These are phyloP conservation scores for Neoarthrinium moseri DNA, from an alignment of 2,329 filamentous ascomycete genomes.

Conservation along the genomic window DNA sequence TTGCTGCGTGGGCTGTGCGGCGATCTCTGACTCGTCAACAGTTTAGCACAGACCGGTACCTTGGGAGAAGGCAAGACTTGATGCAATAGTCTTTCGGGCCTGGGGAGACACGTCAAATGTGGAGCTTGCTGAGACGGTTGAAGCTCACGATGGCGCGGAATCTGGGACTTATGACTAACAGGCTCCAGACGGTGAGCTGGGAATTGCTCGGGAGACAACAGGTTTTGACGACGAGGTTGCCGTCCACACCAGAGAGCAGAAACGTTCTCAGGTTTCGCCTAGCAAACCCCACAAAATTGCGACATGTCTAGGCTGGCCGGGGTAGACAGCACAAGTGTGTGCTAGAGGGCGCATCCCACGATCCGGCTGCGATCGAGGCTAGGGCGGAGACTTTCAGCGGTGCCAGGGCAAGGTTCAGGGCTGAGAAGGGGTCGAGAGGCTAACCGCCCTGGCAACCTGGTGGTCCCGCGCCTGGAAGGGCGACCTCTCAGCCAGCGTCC, in stretches of 20 bases:
- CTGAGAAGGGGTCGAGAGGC: not conserved
- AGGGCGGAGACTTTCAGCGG: not conserved
- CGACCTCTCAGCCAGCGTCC: not conserved
- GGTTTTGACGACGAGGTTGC: not conserved
- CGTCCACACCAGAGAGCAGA: not conserved
- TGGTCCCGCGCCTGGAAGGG: not conserved
- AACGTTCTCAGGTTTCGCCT: constrained; percentile 5
- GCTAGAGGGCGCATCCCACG: not conserved
- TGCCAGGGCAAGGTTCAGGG: not conserved
- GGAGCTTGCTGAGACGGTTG: not conserved
- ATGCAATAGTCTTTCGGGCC: too few relatives aligned
- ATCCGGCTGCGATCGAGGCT: not conserved
- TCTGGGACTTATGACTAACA: not conserved
- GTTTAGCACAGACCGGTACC: too few relatives aligned
- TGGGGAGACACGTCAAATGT: not conserved
- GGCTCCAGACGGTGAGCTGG: not conserved
- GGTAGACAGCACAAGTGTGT: not conserved
- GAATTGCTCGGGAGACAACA: not conserved
- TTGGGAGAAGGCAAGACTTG: too few relatives aligned
- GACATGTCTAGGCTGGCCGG: not conserved
- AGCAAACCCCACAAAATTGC: constrained; percentile 3
- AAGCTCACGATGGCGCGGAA: not conserved
- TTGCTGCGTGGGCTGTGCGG: too few relatives aligned
- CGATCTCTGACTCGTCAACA: too few relatives aligned
- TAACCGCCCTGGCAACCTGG: not conserved